Conservation (phyloP, 257 asterid genomes). For the Lycium barbarum region DNA sequence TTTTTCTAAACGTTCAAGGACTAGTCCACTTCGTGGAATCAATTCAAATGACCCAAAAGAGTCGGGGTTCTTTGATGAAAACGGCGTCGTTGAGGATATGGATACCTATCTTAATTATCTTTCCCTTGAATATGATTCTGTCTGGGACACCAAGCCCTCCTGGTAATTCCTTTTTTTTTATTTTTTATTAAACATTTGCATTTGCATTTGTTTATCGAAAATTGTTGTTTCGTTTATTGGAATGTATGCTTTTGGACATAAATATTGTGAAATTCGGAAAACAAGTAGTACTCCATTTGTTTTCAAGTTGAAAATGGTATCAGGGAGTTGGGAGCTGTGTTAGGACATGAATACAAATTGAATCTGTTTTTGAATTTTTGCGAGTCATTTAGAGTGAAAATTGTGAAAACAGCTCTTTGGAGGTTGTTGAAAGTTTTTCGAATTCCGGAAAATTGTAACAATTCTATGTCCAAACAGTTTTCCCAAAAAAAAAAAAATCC, state of each 20-base stretch:
- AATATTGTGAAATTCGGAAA: no score
- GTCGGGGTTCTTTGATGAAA: slow-evolving; percentile 61
- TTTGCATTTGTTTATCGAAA: background rate
- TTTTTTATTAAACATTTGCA: background rate
- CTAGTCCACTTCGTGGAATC: slow-evolving; percentile 38
- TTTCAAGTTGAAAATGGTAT: no score
- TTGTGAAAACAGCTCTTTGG: no score
- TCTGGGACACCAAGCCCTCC: slow-evolving; percentile 96
- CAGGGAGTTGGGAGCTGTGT: no score
- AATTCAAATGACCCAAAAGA: slow-evolving; percentile 47
- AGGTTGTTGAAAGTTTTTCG: no score
- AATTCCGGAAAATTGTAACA: no score
- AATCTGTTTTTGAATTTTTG: no score
- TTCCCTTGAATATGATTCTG: slow-evolving; percentile 88
- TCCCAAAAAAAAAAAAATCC: no score
- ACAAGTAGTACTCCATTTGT: no score
- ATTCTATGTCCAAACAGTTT: no score
- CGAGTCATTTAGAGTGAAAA: no score
- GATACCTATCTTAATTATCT: slow-evolving; percentile 84
- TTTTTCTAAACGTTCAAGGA: slow-evolving; percentile 7
- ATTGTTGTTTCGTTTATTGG: background rate
- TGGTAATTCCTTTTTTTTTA: slow-evolving; percentile 48
- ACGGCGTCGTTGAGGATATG: slow-evolving; percentile 89
- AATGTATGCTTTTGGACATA: background rate
- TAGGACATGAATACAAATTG: no score